Conservation (phyloP, 805 yeast genomes). For the Hanseniaspora taiwanica region DNA sequence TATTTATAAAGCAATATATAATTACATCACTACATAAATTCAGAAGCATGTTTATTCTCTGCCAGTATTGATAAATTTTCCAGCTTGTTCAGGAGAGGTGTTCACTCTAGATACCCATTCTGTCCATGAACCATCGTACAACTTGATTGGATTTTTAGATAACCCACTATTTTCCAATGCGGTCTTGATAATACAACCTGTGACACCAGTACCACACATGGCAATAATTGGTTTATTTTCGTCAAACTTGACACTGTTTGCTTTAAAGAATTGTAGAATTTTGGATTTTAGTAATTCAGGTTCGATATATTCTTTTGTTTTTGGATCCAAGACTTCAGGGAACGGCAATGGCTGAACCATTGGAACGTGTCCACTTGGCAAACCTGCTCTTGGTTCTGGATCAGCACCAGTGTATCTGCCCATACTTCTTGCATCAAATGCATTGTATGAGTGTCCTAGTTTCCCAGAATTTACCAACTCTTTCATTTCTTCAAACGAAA, state of each 20-base stretch:
- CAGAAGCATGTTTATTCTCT: slow-evolving; percentile 1
- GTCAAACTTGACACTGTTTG: slow-evolving; percentile 15
- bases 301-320: slow-evolving; percentile 10
- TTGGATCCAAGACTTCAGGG: slow-evolving; percentile 40
- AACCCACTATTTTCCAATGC: slow-evolving; percentile 49
- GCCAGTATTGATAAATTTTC: slow-evolving; percentile 12
- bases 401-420: slow-evolving; percentile 66
- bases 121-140: slow-evolving; percentile 84
- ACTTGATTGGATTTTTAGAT: slow-evolving; percentile 29
- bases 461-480: slow-evolving; percentile 39
- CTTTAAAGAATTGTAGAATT: slow-evolving; percentile 34
- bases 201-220: slow-evolving; percentile 94
- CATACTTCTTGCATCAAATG: slow-evolving; percentile 71
- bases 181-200: slow-evolving; percentile 75
- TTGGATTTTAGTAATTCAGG: slow-evolving; percentile 23
- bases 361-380: slow-evolving; percentile 83
- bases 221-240: slow-evolving; percentile 56
- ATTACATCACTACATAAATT: too few relatives aligned
- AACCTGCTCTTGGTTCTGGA: slow-evolving; percentile 83
- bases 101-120: slow-evolving; percentile 21
- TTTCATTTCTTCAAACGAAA: slow-evolving; percentile 53
- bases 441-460: slow-evolving; percentile 33
- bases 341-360: slow-evolving; percentile 72
- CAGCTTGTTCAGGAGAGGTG: slow-evolving; percentile 4
- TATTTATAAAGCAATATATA: too few relatives aligned